Evolutionary conservation across 2,329 filamentous ascomycete species (phyloP), one percentile per base, ranked within the genome.

Genomic region (Didymosphaeria variabile): DNA sequence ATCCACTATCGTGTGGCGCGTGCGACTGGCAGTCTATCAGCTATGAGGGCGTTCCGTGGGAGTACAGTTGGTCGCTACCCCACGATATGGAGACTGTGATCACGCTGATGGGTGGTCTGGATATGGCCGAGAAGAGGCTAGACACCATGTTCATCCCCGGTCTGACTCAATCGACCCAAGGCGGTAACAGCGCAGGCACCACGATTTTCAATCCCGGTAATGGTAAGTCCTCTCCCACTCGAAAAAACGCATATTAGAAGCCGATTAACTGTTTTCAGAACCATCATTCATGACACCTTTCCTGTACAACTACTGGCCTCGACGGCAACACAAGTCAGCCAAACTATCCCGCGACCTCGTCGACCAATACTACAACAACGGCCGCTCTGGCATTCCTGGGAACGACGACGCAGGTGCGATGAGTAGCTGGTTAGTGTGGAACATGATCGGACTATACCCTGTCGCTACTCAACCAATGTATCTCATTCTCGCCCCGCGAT

Each of bases 191-290:
- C 31, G 62, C 62, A 19, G 59, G 59, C 17, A 57, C 62, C 60
- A 56, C 55, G 10, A 58, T 63, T 6, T 64, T 76, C 69, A 77
- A 90, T 74, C 84, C 86, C 0, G 88, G 87, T 23, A 75, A 75
- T 21, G 36, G 36, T 40, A 40, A 40, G 12, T 40, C 17, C 36
- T 45, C n/a, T 13, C 6, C 19, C 1, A 3, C 19, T 10, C 19
- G 5, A 12, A 26, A 17, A 17, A 6, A 4, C 13, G 15, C 3
- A 17, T 5, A 40, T 40, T 12, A 40, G 36, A 40, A 40, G 13
- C 36, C 15, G 12, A 17, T 17, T 40, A 13, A 15, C 2, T 5
- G 6, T 17, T 15, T n/a, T 3, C 12, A 40, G 36, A 40, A 40
- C 36, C 36, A 12, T 40, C 36, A 40, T 40, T 40, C 12, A 15